Evolutionary conservation across 1,139 yeast genomes (phyloP).

Genomic region (Diutina siamensis): DNA sequence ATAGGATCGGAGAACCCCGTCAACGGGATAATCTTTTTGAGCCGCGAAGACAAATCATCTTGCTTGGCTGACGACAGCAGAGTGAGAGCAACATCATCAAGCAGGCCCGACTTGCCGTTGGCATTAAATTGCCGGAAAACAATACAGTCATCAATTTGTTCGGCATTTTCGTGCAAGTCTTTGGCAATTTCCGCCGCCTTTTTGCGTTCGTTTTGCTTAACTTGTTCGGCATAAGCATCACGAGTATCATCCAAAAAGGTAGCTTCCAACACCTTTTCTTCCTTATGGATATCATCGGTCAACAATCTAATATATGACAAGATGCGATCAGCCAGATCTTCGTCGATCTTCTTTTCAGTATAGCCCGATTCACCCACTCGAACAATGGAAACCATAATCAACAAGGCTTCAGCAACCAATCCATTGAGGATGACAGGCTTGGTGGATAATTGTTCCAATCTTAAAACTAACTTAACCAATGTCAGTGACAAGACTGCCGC

Average conservation of each 20-base stretch:
- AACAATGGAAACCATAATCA: constrained; percentile 82
- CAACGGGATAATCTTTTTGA: constrained; percentile 80
- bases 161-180: constrained; percentile 54
- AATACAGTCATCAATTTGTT: constrained; percentile 75
- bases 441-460: constrained; percentile 52
- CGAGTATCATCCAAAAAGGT: constrained; percentile 85
- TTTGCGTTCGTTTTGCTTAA: constrained; percentile 41
- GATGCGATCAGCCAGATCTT: constrained; percentile 89
- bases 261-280: constrained; percentile 38
- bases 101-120: constrained; percentile 14
- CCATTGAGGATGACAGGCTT: constrained; percentile 59
- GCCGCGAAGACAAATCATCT: constrained; percentile 61
- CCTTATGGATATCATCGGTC: constrained; percentile 43
- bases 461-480: constrained; percentile 74
- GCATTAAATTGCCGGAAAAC: constrained; percentile 72
- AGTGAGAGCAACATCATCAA: constrained; percentile 42
- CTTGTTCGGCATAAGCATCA: constrained; percentile 64
- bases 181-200: constrained; percentile 49
- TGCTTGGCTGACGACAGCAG: constrained; percentile 34
- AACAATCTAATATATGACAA: constrained; percentile 71
- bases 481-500: constrained; percentile 85
- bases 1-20: constrained; percentile 98
- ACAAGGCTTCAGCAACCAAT: constrained; percentile 86
- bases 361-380: constrained; percentile 81
- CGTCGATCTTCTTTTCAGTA: constrained; percentile 74